Evolutionary conservation across 2,329 filamentous ascomycete genomes (phyloP).

Genomic region (Paraconiothyrium sp.): DNA sequence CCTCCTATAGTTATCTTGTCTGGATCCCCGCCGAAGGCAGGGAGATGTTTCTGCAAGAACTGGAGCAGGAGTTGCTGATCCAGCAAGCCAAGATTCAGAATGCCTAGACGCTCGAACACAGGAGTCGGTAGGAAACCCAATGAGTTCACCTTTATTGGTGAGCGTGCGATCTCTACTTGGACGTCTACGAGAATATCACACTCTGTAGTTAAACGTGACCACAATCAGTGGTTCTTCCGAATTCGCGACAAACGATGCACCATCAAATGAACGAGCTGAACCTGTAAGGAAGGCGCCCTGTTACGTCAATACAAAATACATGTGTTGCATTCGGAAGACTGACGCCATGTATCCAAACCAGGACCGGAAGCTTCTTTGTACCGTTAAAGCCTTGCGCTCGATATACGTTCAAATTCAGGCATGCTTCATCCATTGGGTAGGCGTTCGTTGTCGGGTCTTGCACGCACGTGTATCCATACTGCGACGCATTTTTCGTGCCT

Average conservation of each 20-base stretch:
- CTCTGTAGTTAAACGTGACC: constrained; percentile 42
- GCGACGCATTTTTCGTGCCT: constrained; percentile 48
- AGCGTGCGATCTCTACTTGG: background rate
- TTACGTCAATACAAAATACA: background rate
- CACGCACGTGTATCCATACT: constrained; percentile 53
- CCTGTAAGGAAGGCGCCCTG: constrained; percentile 32
- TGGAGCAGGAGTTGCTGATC: constrained; percentile 38
- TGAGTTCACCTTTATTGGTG: constrained; percentile 28
- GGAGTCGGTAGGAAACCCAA: constrained; percentile 38
- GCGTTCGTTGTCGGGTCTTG: constrained; percentile 52
- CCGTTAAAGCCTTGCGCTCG: constrained; percentile 26
- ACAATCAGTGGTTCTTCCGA: constrained; percentile 34
- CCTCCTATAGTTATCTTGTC: constrained; percentile 50
- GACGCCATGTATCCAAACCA: constrained; percentile 44
- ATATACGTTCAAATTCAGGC: constrained; percentile 40
- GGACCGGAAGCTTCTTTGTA: constrained; percentile 34
- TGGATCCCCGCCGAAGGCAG: constrained; percentile 51
- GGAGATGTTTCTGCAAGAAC: constrained; percentile 52
- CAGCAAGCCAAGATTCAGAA: constrained; percentile 39
- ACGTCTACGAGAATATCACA: constrained; percentile 11
- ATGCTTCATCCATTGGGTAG: constrained; percentile 34
- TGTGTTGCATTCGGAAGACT: constrained; percentile 1
- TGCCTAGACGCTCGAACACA: constrained; percentile 34
- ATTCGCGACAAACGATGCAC: constrained; percentile 36
- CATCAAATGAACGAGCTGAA: constrained; percentile 37